Base-by-base conservation (phyloP, 2,329 filamentous ascomycete species). In the Chrysoporthe puriensis region DNA sequence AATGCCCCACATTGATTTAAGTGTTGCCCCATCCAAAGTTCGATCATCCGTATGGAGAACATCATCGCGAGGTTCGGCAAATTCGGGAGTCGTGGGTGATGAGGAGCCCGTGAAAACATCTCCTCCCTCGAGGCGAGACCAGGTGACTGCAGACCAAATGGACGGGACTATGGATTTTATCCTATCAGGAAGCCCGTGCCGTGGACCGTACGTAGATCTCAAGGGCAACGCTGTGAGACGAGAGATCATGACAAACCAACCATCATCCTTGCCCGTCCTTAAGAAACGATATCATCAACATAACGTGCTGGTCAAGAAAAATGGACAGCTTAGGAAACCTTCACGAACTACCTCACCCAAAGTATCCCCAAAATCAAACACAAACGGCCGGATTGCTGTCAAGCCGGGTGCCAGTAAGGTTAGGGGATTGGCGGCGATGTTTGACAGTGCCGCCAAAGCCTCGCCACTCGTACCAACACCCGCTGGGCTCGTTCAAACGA, bases 361-460 rank as follows among this genome's bases (percentile, higher is more conserved):
- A 63, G 44, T 11, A 4, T 63, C 62, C 14, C 59, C 62, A 1
- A 44, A 32, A 40, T 11, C 67, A 13, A 67, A 52, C 9, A 44
- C 44, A 4, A 21, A 57, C 11, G 62, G 21, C 16, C 69, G 66
- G 9, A 40, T 52, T 34, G 58, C 61, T 18, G 62, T 57, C 14
- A 71, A 71, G 63, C 74, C 75, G 0, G 64, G 70, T 3, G 73
- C 71, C 32, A 81, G 74, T 32, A 74, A 73, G 3, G 84, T 86
- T 14, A 83, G 77, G 71, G 83, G 82, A 2, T 85, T 87, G 78
- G 81, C 84, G 4, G 84, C 84, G 46, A 79, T 81, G 73, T 86
- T 86, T 73, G 83, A 87, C 69, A 79, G 72, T 52, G 76, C 74
- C 6, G 72, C 72, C 14, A 76, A 72, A 61, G 70, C 73, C 40